phyloP scores from a whole-genome alignment of 2,329 filamentous ascomycete species.

The Xylaria sp. region DNA sequence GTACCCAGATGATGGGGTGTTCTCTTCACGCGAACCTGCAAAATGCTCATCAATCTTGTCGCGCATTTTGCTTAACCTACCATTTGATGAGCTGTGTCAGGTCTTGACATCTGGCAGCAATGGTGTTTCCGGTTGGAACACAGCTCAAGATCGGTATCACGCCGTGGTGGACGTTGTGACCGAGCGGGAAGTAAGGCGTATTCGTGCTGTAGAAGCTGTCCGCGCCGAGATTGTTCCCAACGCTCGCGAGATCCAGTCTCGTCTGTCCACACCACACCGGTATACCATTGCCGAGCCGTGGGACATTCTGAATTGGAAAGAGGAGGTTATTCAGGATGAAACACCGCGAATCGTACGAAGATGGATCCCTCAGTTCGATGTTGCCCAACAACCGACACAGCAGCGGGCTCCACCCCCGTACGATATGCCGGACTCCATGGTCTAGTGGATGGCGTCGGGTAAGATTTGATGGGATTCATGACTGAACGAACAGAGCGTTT shows the following conservation, averaged over 20 bases:
- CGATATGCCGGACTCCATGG: constrained; percentile 46
- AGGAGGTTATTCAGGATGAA: constrained; percentile 55
- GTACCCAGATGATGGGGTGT: constrained; percentile 47
- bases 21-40: constrained; percentile 46
- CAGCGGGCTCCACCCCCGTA: constrained; percentile 38
- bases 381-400: constrained; percentile 35
- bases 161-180: constrained; percentile 62
- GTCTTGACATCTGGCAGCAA: constrained; percentile 70
- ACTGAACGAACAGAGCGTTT: constrained; percentile 41
- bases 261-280: constrained; percentile 53
- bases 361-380: constrained; percentile 55
- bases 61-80: constrained; percentile 74
- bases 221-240: constrained; percentile 51
- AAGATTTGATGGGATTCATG: constrained; percentile 37
- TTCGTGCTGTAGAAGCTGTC: constrained; percentile 58
- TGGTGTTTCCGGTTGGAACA: constrained; percentile 63
- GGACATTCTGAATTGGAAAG: constrained; percentile 62
- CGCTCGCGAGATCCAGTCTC: constrained; percentile 49
- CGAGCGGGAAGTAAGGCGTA: constrained; percentile 67
- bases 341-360: constrained; percentile 56
- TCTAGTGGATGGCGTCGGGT: constrained; percentile 42
- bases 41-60: constrained; percentile 66
- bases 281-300: constrained; percentile 56
- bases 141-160: constrained; percentile 58
- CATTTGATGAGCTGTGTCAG: constrained; percentile 72